A percentile compares a stretch with the other conserved stretches of the same genome.
Evolutionary conservation across 1,284 basidiomycete genomes (phyloP).

Genomic region (Laetiporus sulphureus): DNA sequence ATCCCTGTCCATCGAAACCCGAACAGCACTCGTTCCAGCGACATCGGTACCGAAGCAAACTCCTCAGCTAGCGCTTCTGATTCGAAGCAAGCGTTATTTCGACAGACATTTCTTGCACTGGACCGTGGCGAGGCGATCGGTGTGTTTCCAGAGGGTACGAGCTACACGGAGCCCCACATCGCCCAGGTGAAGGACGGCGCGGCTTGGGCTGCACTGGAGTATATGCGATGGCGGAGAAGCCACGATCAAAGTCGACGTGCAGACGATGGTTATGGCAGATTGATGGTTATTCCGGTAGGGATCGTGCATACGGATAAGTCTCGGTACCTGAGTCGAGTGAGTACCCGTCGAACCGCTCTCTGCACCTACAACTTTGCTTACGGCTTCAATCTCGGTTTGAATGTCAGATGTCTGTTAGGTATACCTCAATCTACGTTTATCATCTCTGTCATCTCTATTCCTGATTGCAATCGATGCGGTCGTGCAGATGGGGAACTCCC

Average conservation of each 20-base stretch:
- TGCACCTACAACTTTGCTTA: too few species aligned
- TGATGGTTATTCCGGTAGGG: conserved; percentile 72
- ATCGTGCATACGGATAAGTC: conserved; percentile 94
- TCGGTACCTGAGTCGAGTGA: conserved; percentile 78
- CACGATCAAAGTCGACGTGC: conserved; percentile 22
- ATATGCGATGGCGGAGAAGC: conserved; percentile 66
- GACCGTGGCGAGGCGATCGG: conserved; percentile 81
- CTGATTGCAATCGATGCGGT: conserved; percentile 1
- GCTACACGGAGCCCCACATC: conserved; percentile 85
- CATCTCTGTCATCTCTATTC: too few species aligned
- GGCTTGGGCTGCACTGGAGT: conserved; percentile 90
- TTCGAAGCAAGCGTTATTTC: conserved; percentile 53
- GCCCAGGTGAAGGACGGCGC: conserved; percentile 95
- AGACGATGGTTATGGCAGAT: conserved; percentile 17
- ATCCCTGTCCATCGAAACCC: conserved; percentile 91
- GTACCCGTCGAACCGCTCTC: too few species aligned
- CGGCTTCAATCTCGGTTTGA: too few species aligned
- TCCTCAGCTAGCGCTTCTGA: conserved; percentile 6
- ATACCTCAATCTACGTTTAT: too few species aligned
- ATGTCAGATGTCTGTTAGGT: conserved; percentile 12
- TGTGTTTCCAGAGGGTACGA: conserved; percentile 90
- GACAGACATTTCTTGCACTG: conserved; percentile 83
- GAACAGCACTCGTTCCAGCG: conserved; percentile 49
- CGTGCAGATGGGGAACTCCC: conserved; percentile 67
- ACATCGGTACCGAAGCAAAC: too few species aligned